phyloP scores from a whole-genome alignment of 306 rosid species.

The Cercis canadensis region DNA sequence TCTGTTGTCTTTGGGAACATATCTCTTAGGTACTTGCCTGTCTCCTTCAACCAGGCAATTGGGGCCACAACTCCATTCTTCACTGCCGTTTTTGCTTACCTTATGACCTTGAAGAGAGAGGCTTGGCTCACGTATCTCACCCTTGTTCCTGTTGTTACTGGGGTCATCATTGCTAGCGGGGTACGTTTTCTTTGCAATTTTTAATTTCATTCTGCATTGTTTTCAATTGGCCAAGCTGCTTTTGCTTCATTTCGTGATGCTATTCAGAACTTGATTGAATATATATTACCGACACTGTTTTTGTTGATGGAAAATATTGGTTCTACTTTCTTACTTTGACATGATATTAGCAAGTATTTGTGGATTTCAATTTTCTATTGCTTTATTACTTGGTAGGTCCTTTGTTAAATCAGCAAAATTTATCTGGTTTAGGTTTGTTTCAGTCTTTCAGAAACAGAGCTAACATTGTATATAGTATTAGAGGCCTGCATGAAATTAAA shows the following conservation, averaged over 20 bases:
- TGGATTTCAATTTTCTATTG: constrained; percentile 2
- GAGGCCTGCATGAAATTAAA: constrained; percentile 16
- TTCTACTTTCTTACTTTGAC: background rate
- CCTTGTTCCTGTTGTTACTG: constrained; percentile 92
- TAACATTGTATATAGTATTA: background rate
- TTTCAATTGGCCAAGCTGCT: constrained; percentile 7
- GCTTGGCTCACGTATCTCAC: constrained; percentile 95
- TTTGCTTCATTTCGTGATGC: constrained; percentile 31
- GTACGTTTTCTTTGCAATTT: constrained; percentile 46
- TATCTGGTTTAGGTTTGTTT: constrained; percentile 4
- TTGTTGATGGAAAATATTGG: constrained; percentile 21
- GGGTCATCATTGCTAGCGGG: constrained; percentile 98
- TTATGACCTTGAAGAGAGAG: constrained; percentile 87
- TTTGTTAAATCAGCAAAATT: background rate
- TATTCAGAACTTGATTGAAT: background rate
- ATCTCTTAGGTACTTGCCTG: constrained; percentile 88
- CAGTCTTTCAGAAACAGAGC: background rate
- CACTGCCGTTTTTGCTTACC: constrained; percentile 93
- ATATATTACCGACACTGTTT: background rate
- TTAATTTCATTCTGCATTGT: constrained; percentile 6
- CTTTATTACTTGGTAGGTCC: background rate
- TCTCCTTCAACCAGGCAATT: constrained; percentile 89
- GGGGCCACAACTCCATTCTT: constrained; percentile 99
- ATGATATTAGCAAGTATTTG: constrained; percentile 13
- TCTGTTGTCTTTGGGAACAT: constrained; percentile 97